These are phyloP conservation scores for Aspergillus novoparasiticus DNA, from an alignment of 2,329 filamentous ascomycete species.

Conservation along the genomic window DNA sequence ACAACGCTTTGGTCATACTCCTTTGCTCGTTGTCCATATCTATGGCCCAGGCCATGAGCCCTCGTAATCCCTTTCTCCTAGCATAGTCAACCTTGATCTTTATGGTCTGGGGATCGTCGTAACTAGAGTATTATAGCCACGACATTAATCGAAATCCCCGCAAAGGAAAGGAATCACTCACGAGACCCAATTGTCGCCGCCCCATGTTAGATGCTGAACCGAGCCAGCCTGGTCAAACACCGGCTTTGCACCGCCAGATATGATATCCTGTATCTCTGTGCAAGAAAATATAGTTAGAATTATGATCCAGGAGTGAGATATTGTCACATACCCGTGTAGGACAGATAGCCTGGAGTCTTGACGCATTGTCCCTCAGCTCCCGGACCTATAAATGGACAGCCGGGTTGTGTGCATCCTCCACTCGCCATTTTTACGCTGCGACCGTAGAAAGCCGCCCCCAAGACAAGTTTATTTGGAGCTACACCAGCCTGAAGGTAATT, in stretches of 20 bases:
- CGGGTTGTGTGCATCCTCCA: background rate
- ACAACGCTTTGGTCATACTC: background rate
- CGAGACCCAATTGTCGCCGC: background rate
- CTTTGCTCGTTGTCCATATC: background rate
- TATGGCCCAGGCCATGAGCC: background rate
- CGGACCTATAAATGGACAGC: background rate
- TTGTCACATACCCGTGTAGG: background rate
- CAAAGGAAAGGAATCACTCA: background rate
- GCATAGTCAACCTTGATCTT: background rate
- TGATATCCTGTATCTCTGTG: background rate
- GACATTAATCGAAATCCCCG: background rate
- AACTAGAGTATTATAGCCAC: background rate
- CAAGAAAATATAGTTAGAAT: background rate
- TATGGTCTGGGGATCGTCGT: background rate
- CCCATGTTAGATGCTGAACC: background rate
- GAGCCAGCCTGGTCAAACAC: background rate
- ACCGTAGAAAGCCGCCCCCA: background rate
- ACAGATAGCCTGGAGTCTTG: background rate
- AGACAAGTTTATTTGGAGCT: background rate
- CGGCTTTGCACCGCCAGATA: background rate
- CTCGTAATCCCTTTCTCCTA: background rate
- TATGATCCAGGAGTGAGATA: no score
- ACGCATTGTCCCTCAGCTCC: background rate
- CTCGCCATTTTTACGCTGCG: background rate
- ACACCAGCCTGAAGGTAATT: background rate